Base-by-base conservation (phyloP, 2,329 filamentous ascomycete species). In the Xylaria digitata region DNA sequence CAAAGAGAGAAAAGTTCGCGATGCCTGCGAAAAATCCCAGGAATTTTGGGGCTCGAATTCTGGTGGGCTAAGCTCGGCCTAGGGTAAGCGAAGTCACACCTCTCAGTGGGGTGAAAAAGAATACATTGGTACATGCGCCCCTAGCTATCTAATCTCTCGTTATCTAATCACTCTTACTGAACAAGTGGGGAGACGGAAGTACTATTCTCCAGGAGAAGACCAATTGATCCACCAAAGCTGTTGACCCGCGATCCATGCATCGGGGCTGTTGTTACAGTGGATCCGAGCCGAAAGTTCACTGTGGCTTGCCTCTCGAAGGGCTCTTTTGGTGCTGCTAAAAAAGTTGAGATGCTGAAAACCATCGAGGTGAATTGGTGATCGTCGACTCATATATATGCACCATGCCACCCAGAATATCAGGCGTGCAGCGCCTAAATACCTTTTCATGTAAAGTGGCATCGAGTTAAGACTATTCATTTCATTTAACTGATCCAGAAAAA, bases 331-430 rank as follows among this genome's bases (percentile, higher is more conserved):
- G 57, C 26, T 34, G 52, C 4, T 26, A 55, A 69, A 69, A 71
- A 70, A 68, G 62, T 68, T 58, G 48, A 61, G 66, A 57, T 40
- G 26, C 30, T 43, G 54, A 42, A 59, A 54, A 37, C 32, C 26
- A 60, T 45, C n/a, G 19, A 17, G 52, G 23, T 57, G 45, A 62
- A 52, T 46, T 19, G 52, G 63, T 40, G 52, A 53, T 55, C 49
- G 53, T 40, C 53, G 55, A 42, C 26, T 53, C 48, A 60, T 55
- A 68, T 40, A 68, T 40, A 68, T 40, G 60, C 81, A 83, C 73
- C 72, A 93, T 93, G 90, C 86, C 90, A 76, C 90, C 88, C 65
- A 89, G 89, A 83, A 82, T 92, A 84, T 81, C 86, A 72, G 78
- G 84, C 75, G 83, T 88, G 65, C 84, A 86, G 78, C 85, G 87